Percentiles rank a stretch among this genome's conserved stretches.
Conservation (phyloP, 169 alveolate species). For the Cryptosporidium tyzzeri region DNA sequence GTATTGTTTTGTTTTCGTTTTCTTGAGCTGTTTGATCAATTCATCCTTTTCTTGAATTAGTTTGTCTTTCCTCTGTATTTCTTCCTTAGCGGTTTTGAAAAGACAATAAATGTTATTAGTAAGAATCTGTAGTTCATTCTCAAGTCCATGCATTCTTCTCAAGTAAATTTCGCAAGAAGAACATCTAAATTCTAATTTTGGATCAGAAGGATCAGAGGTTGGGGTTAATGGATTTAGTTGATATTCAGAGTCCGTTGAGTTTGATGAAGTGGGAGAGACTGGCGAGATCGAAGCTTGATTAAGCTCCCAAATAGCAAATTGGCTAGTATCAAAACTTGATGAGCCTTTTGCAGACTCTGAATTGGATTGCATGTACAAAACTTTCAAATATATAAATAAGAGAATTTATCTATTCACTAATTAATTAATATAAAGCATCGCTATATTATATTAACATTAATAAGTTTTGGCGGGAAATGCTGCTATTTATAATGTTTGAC, state of each 20-base stretch:
- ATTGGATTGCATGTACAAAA: not conserved
- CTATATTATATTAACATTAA: not conserved
- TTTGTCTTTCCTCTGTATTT: slow-evolving; percentile 60
- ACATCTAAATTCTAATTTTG: not conserved
- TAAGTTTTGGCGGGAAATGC: not conserved
- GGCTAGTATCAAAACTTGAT: not conserved
- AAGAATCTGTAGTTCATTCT: slow-evolving; percentile 61
- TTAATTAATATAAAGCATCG: not conserved
- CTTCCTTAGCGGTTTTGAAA: slow-evolving; percentile 71
- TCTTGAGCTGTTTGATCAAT: slow-evolving; percentile 5
- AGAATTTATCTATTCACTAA: not conserved
- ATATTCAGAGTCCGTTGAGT: not conserved
- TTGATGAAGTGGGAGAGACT: not conserved
- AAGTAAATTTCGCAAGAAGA: slow-evolving; percentile 36
- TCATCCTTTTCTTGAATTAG: slow-evolving; percentile 50
- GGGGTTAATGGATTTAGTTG: not conserved
- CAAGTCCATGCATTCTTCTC: slow-evolving; percentile 48
- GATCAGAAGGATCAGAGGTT: not conserved
- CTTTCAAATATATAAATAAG: not conserved
- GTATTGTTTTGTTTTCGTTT: not conserved
- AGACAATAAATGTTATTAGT: slow-evolving; percentile 51
- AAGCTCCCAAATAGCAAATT: not conserved
- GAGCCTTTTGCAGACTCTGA: not conserved
- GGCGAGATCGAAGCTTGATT: not conserved
- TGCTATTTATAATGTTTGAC: not conserved